A percentile compares a stretch with the other conserved stretches of the same genome.
Conservation (phyloP, 192 early-diverging fungal species). For the Umbelopsis ramanniana region DNA sequence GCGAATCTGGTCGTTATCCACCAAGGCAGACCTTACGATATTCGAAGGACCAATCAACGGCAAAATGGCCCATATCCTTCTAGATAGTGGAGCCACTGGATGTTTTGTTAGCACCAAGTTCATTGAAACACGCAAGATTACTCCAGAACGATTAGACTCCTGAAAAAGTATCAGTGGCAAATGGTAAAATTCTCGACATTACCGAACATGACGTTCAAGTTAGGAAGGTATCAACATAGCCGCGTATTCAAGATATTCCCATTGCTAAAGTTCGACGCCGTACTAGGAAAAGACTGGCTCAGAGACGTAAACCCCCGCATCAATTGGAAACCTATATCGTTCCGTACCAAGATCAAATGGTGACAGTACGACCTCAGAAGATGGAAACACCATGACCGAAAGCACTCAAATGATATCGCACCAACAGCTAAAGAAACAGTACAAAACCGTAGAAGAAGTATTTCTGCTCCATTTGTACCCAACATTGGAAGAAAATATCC, state of each 20-base stretch:
- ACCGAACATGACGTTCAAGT: not conserved
- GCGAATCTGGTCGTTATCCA: not conserved
- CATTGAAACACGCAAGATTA: not conserved
- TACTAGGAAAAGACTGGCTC: not conserved
- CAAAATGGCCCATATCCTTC: not conserved
- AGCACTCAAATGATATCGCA: not conserved
- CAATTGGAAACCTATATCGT: not conserved
- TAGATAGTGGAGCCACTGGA: not conserved
- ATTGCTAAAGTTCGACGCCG: not conserved
- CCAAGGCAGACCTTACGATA: not conserved
- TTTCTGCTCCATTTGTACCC: not conserved
- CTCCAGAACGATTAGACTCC: not conserved
- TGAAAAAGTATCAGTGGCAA: not conserved
- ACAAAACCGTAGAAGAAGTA: not conserved
- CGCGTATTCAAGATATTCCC: not conserved
- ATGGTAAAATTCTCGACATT: not conserved
- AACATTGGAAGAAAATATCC: not conserved
- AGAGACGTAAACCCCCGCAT: not conserved
- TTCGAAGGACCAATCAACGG: not conserved
- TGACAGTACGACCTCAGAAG: not conserved
- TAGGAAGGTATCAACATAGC: not conserved
- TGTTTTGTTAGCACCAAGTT: not conserved
- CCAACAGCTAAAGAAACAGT: not conserved
- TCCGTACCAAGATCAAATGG: not conserved
- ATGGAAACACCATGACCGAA: not conserved